phyloP scores from a whole-genome alignment of 768 basidiomycete genomes.

The Roridomyces roridus region DNA sequence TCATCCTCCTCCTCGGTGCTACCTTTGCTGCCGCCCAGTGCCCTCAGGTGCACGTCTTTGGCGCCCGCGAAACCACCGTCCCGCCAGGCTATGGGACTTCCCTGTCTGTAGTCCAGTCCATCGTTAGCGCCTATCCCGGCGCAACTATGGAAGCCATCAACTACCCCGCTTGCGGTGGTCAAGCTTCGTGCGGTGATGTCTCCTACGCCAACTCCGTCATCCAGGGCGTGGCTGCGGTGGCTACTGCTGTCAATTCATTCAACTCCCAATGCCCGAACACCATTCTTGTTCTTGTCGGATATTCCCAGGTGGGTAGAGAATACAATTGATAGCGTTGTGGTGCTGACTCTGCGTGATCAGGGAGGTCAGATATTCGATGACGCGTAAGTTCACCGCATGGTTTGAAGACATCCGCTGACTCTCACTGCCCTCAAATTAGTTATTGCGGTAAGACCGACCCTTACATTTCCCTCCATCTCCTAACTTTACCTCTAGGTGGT shows the following conservation, averaged over 20 bases:
- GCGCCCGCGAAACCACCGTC: conserved; percentile 40
- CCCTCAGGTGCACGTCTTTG: conserved; percentile 40
- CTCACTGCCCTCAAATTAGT: no score
- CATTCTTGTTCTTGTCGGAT: conserved; percentile 38
- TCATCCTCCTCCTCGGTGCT: conserved; percentile 20
- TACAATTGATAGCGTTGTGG: neutral
- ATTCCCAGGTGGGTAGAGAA: conserved; percentile 35
- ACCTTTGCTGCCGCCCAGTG: conserved; percentile 27
- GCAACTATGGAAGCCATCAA: conserved; percentile 39
- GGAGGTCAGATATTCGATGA: conserved; percentile 42
- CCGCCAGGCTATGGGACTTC: conserved; percentile 39
- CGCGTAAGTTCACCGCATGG: conserved; percentile 22
- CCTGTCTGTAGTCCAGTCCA: conserved; percentile 33
- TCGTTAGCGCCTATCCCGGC: conserved; percentile 34
- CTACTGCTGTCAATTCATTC: conserved; percentile 38
- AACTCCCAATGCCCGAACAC: conserved; percentile 38
- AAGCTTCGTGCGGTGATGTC: conserved; percentile 36
- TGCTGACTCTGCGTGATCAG: conserved; percentile 11
- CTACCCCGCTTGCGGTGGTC: conserved; percentile 44
- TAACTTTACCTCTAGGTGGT: no score
- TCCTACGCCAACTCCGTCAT: conserved; percentile 39
- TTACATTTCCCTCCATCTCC: no score
- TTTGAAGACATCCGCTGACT: no score
- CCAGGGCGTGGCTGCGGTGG: conserved; percentile 36
- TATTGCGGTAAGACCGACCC: no score